Evolutionary conservation across 1,139 yeast genomes (phyloP).

Genomic region (Wickerhamomyces sp.): DNA sequence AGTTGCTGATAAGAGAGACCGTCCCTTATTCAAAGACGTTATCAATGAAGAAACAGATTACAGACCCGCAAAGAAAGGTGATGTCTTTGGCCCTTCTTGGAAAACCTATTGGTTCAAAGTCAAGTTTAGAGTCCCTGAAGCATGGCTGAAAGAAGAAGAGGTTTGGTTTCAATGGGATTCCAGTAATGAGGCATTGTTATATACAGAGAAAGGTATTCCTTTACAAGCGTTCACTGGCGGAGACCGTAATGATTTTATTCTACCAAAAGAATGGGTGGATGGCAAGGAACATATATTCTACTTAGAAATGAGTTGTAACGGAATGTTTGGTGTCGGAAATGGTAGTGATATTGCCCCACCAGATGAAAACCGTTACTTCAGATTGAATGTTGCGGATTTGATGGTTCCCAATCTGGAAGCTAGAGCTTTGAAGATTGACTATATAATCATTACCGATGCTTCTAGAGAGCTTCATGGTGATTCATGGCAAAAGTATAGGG

Average conservation of each 20-base stretch:
- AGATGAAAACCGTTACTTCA: constrained; percentile 63
- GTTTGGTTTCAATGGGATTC: constrained; percentile 84
- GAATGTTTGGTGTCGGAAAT: constrained; percentile 84
- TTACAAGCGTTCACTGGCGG: constrained; percentile 86
- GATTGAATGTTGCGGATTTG: constrained; percentile 65
- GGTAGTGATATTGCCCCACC: constrained; percentile 64
- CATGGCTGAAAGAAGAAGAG: constrained; percentile 49
- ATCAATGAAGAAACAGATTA: constrained; percentile 38
- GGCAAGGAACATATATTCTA: constrained; percentile 52
- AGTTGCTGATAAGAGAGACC: constrained; percentile 31
- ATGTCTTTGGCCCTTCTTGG: constrained; percentile 94
- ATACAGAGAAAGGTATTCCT: constrained; percentile 61
- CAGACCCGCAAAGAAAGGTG: constrained; percentile 58
- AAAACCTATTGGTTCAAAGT: constrained; percentile 91
- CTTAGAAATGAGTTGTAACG: constrained; percentile 89
- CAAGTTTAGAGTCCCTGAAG: constrained; percentile 53
- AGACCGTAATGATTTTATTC: constrained; percentile 68
- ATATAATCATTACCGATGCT: constrained; percentile 86
- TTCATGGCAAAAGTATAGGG: constrained; percentile 80
- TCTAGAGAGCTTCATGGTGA: constrained; percentile 78
- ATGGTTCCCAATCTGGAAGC: constrained; percentile 82
- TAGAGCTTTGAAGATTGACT: constrained; percentile 71
- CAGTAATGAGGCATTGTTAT: constrained; percentile 79
- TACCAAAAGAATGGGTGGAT: constrained; percentile 48
- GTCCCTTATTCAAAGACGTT: constrained; percentile 77